These are phyloP conservation scores for Yarrowia phangngaensis DNA, from an alignment of 805 yeast genomes.

Conservation along the genomic window DNA sequence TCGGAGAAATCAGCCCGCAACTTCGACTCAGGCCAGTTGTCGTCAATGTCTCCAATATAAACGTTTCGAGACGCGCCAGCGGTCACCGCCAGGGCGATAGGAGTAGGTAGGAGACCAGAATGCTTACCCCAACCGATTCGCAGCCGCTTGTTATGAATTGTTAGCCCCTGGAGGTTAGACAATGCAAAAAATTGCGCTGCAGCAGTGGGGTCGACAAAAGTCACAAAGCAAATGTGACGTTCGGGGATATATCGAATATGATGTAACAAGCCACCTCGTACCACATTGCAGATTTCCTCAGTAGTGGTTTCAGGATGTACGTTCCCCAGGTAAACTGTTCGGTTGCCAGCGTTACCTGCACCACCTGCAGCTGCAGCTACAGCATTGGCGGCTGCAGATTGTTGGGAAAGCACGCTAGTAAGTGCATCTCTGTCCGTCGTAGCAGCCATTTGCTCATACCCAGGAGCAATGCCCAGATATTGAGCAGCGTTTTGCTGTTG, in stretches of 20 bases:
- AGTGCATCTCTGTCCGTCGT: conserved; percentile 57
- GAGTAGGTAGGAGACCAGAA: conserved; percentile 84
- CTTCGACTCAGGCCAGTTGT: conserved; percentile 48
- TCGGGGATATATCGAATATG: conserved; percentile 75
- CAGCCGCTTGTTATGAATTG: conserved; percentile 79
- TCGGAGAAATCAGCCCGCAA: conserved; percentile 69
- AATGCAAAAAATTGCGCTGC: conserved; percentile 96
- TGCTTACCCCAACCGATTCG: conserved; percentile 98
- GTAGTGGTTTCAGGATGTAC: conserved; percentile 82
- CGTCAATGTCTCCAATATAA: conserved; percentile 70
- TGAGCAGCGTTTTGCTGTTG: conserved; percentile 98
- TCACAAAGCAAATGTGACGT: conserved; percentile 88
- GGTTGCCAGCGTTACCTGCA: conserved; percentile 81
- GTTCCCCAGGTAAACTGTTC: conserved; percentile 89
- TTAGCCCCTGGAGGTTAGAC: conserved; percentile 84
- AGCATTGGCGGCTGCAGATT: conserved; percentile 96
- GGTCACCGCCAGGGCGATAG: conserved; percentile 81
- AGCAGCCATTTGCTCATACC: conserved; percentile 74
- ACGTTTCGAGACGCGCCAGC: conserved; percentile 93
- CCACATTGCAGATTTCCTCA: conserved; percentile 94
- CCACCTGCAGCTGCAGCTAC: conserved; percentile 95
- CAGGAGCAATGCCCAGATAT: conserved; percentile 85
- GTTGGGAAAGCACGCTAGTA: conserved; percentile 61
- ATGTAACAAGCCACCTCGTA: conserved; percentile 90
- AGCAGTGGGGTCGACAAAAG: conserved; percentile 93